Evolutionary conservation across 2,329 filamentous ascomycete species (phyloP).

Genomic region (Tolypocladium guangdongense): DNA sequence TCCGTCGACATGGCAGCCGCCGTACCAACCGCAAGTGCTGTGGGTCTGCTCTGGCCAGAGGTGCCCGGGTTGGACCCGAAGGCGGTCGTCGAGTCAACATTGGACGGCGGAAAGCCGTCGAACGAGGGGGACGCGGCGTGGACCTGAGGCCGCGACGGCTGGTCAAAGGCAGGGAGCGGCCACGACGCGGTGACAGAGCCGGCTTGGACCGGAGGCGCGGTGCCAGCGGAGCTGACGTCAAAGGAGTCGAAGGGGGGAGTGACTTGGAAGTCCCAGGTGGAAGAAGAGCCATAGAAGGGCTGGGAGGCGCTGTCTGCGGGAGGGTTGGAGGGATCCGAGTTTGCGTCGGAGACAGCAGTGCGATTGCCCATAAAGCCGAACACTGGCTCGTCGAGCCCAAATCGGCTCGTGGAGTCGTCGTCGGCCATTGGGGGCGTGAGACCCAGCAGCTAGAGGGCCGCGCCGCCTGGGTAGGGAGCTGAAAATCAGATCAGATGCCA

Average conservation of each 20-base stretch:
- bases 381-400: constrained; percentile 32
- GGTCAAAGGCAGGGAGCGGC: constrained; percentile 23
- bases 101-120: constrained; percentile 19
- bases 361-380: constrained; percentile 25
- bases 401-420: constrained; percentile 28
- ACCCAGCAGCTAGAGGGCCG: background rate
- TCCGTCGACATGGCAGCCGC: constrained; percentile 40
- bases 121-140: constrained; percentile 17
- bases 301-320: constrained; percentile 22
- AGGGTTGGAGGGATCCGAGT: constrained; percentile 18
- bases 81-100: constrained; percentile 24
- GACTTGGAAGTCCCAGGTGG: constrained; percentile 37
- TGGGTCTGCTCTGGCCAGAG: constrained; percentile 14
- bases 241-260: constrained; percentile 36
- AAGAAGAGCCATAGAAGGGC: constrained; percentile 17
- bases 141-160: constrained; percentile 11
- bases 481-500: background rate
- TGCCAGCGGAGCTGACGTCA: constrained; percentile 25
- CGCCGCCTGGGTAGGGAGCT: background rate
- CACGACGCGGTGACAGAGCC: constrained; percentile 23
- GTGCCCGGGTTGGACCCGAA: constrained; percentile 14
- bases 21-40: constrained; percentile 17
- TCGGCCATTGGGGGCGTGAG: constrained; percentile 23
- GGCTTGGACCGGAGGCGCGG: constrained; percentile 21
- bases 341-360: constrained; percentile 16